Evolutionary conservation across 2,329 filamentous ascomycete species (phyloP), one percentile per base, ranked within the genome.

Genomic region (Leptographium procerum): DNA sequence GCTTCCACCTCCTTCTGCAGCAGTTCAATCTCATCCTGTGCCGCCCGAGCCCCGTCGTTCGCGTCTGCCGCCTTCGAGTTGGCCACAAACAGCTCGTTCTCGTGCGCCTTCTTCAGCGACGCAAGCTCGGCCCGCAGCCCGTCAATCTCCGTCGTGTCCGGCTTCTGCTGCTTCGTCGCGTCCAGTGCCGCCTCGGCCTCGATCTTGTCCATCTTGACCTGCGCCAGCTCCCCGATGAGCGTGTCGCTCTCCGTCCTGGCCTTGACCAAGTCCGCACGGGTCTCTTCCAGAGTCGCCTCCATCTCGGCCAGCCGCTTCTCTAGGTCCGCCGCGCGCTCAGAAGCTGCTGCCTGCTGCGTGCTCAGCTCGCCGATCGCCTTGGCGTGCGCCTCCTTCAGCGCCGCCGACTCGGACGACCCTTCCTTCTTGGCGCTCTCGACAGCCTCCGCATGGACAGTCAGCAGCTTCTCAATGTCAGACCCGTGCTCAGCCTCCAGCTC

Each of bases 131-230:
- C 69, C 61, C 73, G 76, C 36, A 84, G 71, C 2, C 72, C 73
- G 64, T 85, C 81, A 2, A 72, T 69, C 66, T 76, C 82, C 0
- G 76, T 73, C 2, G 77, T 82, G 66, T 85, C 81, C 8, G 78
- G 72, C 68, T 78, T 83, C 64, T 74, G 75, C 65, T 73, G 83
- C 70, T 75, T 78, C 51, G 73, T 69, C 9, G 80, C 80, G 61
- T 86, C 83, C 19, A 86, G 74, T 55, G 84, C 82, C 24, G 82
- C 82, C 68, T 81, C 75, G 11, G 81, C 77, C 59, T 77, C 79
- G 60, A 81, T 78, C 61, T 81, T 81, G 58, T 78, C 78, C 72
- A 83, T 82, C 73, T 84, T 84, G 63, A 80, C 79, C 54, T 78
- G 73, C 2, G 79, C 81, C 48, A 84, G 77, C 64, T 79, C 74